Percentiles rank a stretch among this genome's conserved stretches.
phyloP scores from a whole-genome alignment of 2,329 filamentous ascomycete species.

The Coniochaeta sp. region DNA sequence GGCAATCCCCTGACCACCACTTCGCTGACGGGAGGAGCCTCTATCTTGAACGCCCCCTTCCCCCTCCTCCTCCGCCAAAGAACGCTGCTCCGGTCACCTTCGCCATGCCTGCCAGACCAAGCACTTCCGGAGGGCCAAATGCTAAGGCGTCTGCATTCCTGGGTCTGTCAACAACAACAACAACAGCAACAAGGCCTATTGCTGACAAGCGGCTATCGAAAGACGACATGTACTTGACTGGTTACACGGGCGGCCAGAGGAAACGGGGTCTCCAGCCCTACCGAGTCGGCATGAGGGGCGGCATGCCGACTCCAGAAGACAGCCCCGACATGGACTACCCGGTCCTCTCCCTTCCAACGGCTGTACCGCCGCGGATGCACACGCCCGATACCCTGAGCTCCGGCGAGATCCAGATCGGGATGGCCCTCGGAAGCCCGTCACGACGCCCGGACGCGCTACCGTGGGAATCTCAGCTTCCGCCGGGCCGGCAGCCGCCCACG shows the following conservation, averaged over 20 bases:
- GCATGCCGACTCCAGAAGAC: conserved; percentile 33
- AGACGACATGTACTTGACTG: conserved; percentile 30
- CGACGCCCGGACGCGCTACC: conserved; percentile 25
- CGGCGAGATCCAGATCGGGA: conserved; percentile 53
- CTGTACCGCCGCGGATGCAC: conserved; percentile 28
- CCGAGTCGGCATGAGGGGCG: conserved; percentile 26
- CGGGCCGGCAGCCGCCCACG: conserved; percentile 2
- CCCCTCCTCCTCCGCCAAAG: conserved; percentile 19
- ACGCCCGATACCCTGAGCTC: conserved; percentile 36
- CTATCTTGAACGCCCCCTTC: conserved; percentile 22
- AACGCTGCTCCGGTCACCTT: conserved; percentile 11
- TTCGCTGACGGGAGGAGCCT: conserved; percentile 19
- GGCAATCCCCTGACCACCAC: conserved; percentile 19
- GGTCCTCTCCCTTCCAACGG: conserved; percentile 20
- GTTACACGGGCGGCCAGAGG: conserved; percentile 17
- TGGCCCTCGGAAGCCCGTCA: conserved; percentile 67
- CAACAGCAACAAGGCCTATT: conserved; percentile 11
- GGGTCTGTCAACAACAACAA: conserved; percentile 7
- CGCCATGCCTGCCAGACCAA: conserved; percentile 29
- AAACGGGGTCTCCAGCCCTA: conserved; percentile 13
- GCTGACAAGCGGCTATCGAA: conserved; percentile 37
- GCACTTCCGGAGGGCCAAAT: conserved; percentile 30
- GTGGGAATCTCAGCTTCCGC: conserved; percentile 5
- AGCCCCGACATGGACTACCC: conserved; percentile 22
- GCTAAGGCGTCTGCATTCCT: conserved; percentile 16